Evolutionary conservation across 2,329 filamentous ascomycete genomes (phyloP).

Genomic region (Pseudogymnoascus sp.): DNA sequence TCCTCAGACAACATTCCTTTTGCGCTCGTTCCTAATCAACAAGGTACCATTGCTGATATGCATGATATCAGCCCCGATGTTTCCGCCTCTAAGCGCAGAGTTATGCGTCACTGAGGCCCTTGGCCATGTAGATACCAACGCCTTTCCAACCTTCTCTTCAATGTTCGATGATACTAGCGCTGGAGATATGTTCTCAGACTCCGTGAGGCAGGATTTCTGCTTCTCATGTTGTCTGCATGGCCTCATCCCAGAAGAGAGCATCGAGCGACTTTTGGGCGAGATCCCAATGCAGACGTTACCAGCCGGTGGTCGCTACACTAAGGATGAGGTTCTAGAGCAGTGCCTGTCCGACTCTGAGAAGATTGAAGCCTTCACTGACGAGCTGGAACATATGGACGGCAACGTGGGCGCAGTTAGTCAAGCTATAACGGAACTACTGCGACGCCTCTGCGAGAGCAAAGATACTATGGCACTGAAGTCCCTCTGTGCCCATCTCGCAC

Average conservation of each 20-base stretch:
- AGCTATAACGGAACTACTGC: constrained; percentile 66
- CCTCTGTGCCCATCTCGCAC: constrained; percentile 65
- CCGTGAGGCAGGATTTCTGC: constrained; percentile 74
- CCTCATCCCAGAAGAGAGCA: constrained; percentile 69
- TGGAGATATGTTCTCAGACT: constrained; percentile 50
- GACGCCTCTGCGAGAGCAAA: constrained; percentile 61
- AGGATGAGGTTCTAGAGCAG: constrained; percentile 70
- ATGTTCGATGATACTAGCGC: constrained; percentile 52
- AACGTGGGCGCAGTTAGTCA: constrained; percentile 81
- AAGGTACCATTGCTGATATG: constrained; percentile 56
- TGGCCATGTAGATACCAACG: constrained; percentile 52
- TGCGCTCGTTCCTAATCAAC: constrained; percentile 83
- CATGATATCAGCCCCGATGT: constrained; percentile 49
- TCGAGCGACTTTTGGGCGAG: constrained; percentile 75
- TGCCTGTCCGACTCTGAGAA: constrained; percentile 70
- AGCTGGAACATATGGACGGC: constrained; percentile 83
- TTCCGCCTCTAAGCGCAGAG: constrained; percentile 53
- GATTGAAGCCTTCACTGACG: constrained; percentile 67
- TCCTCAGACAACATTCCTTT: constrained; percentile 55
- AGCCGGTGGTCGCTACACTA: constrained; percentile 64
- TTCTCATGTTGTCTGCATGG: constrained; percentile 85
- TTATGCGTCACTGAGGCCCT: constrained; percentile 60
- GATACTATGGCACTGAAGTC: constrained; percentile 76
- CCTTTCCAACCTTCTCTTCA: constrained; percentile 58
- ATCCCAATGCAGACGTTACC: constrained; percentile 74